Conservation (phyloP, 2,329 filamentous ascomycete species). For the Leptographium galeiforme region DNA sequence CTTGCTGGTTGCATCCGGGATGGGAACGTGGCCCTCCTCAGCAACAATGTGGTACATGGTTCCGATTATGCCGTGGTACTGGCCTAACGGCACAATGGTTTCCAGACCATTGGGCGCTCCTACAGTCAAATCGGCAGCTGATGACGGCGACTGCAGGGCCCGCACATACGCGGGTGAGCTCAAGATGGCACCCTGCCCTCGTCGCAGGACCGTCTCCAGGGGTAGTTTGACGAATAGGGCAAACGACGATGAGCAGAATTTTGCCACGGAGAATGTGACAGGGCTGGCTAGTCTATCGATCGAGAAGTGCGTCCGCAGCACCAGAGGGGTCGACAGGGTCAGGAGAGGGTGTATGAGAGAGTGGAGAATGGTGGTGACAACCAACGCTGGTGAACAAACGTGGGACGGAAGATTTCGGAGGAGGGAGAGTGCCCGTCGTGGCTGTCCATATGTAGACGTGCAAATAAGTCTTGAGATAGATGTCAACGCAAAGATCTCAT, state of each 20-base stretch:
- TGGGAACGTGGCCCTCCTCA: conserved; percentile 53
- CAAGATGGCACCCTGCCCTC: conserved; percentile 70
- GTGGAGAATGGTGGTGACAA: conserved; percentile 77
- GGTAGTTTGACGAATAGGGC: conserved; percentile 82
- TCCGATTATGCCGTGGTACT: conserved; percentile 74
- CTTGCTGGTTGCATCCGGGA: conserved; percentile 15
- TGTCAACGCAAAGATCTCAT: neutral
- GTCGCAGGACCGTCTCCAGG: conserved; percentile 78
- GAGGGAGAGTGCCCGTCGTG: conserved; percentile 65
- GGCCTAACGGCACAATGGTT: conserved; percentile 67
- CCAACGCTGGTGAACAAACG: conserved; percentile 53
- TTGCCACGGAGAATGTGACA: conserved; percentile 65
- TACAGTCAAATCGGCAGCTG: conserved; percentile 13
- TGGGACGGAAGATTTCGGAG: conserved; percentile 69
- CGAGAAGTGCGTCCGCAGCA: conserved; percentile 71
- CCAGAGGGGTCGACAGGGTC: conserved; percentile 67
- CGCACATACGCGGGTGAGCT: conserved; percentile 36
- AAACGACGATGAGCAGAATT: conserved; percentile 65
- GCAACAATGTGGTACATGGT: conserved; percentile 80
- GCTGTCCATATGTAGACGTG: conserved; percentile 60
- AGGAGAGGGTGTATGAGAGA: conserved; percentile 74
- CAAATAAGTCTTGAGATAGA: conserved; percentile 53
- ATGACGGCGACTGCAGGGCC: conserved; percentile 26
- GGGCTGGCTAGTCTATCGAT: conserved; percentile 75
- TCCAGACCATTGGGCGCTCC: conserved; percentile 28